Base-by-base conservation (phyloP, 345 rosid genomes). In the Citrus glauca region DNA sequence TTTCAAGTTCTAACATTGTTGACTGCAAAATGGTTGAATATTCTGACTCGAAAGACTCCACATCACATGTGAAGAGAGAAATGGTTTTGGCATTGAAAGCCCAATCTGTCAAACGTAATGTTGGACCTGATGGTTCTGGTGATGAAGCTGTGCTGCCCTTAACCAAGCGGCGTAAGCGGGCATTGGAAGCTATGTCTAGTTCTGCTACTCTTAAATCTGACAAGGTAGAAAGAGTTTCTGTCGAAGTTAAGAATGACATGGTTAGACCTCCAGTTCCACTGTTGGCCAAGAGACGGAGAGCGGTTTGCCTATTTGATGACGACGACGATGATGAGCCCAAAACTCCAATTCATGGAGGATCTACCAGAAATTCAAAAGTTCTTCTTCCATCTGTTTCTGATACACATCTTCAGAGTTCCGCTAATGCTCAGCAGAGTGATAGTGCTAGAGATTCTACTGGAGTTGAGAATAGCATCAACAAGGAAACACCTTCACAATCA, bases 281-380 rank as follows among this genome's bases (percentile, higher is more conserved):
- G 77, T 72, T 81, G 68, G 89, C 81, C 20, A 92, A 87, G 87
- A 91, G 89, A 78, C 88, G 96, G 66, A 90, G 97, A 86, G 91
- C 87, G 42, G 94, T 92, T 82, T 81, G 93, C 85, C 86, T 93
- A 38, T 85, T 68, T 60, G 95, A 88, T 53, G 95, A 87, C 28
- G 93, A 89, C 27, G 90, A 85, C 55, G 92, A 89, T 71, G 93
- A 89, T 40, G 90, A 85, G 71, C 92, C 92, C 20, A 92, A 91
- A 86, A 95, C 98, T 87, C 98, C 99, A 56, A 86, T 93, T 83
- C 92, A 92, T 78, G 92, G 90, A 77, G 90, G 84, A 77, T 77
- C 86, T 76, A 76, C 75, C 27, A 82, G 72, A 81, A 86, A 73
- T 83, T 77, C 69, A 61, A 87, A 75, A 75, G 83, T 69, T 53